phyloP scores from a whole-genome alignment of 768 basidiomycete species.

The Cyathus striatus region DNA sequence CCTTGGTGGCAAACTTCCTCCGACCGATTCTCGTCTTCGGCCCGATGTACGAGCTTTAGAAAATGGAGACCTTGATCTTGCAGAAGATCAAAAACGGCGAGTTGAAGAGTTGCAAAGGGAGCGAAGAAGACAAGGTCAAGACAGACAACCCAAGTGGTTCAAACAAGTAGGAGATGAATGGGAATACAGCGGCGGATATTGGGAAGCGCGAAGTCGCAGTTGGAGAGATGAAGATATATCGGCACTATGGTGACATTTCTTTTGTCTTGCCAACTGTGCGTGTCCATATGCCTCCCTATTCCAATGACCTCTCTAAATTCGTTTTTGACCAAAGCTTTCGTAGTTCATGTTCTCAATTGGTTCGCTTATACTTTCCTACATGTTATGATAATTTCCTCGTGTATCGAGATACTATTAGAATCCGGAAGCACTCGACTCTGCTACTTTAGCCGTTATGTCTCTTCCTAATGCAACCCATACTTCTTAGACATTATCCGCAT shows the following conservation, averaged over 20 bases:
- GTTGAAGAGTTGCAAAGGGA: conserved; percentile 77
- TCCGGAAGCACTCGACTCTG: too few relatives aligned
- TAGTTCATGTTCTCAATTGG: too few relatives aligned
- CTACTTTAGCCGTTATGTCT: too few relatives aligned
- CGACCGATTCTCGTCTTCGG: conserved; percentile 77
- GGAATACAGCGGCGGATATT: conserved; percentile 77
- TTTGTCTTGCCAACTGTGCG: not conserved
- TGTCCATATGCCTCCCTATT: too few relatives aligned
- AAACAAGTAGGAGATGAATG: conserved; percentile 65
- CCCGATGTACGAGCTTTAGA: conserved; percentile 84
- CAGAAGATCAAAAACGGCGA: conserved; percentile 67
- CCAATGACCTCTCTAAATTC: too few relatives aligned
- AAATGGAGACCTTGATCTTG: conserved; percentile 63
- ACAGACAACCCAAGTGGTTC: conserved; percentile 72
- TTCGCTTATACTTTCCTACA: too few relatives aligned
- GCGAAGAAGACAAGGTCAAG: conserved; percentile 55
- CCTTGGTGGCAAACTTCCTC: conserved; percentile 57
- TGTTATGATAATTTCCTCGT: too few relatives aligned
- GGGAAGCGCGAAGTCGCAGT: conserved; percentile 64
- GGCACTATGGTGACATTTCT: conserved; percentile 70
- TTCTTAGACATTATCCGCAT: too few relatives aligned
- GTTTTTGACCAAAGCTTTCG: too few relatives aligned
- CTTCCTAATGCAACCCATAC: too few relatives aligned
- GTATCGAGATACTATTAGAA: too few relatives aligned
- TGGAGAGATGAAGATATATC: conserved; percentile 51